These are phyloP conservation scores for Coccomyxa sp. DNA, from an alignment of 139 green algal genomes.

Conservation along the genomic window DNA sequence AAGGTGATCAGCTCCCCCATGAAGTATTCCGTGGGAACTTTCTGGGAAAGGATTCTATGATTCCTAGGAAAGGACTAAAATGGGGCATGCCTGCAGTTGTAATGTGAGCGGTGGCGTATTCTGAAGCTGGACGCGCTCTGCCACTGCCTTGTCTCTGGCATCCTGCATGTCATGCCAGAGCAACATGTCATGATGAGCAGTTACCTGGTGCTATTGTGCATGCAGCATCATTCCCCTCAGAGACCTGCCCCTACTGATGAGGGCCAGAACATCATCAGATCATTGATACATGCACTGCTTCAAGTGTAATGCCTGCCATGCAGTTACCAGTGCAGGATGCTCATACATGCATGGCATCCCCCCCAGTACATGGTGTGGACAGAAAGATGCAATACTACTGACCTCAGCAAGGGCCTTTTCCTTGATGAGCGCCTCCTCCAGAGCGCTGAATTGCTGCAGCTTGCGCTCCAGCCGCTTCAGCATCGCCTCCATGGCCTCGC, in stretches of 20 bases:
- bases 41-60: too few relatives aligned
- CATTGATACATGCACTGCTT: background rate
- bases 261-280: background rate
- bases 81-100: too few relatives aligned
- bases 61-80: too few relatives aligned
- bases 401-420: constrained; percentile 14
- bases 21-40: too few relatives aligned
- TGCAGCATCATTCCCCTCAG: background rate
- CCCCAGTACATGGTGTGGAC: too few relatives aligned
- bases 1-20: too few relatives aligned
- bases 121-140: background rate
- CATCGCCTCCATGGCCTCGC: constrained; percentile 14
- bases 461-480: constrained; percentile 51
- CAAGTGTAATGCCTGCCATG: too few relatives aligned
- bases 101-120: background rate
- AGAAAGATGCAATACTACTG: too few relatives aligned
- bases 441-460: constrained; percentile 37
- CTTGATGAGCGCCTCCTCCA: constrained; percentile 24
- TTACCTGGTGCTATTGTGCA: too few relatives aligned
- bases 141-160: background rate
- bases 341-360: background rate
- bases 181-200: background rate
- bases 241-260: too few relatives aligned
- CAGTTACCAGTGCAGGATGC: too few relatives aligned
- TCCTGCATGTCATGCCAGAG: background rate